A percentile compares a stretch with the other conserved stretches of the same genome.
These are phyloP conservation scores for Asterochloris erici DNA, from an alignment of 139 green algal genomes.

Conservation along the genomic window DNA sequence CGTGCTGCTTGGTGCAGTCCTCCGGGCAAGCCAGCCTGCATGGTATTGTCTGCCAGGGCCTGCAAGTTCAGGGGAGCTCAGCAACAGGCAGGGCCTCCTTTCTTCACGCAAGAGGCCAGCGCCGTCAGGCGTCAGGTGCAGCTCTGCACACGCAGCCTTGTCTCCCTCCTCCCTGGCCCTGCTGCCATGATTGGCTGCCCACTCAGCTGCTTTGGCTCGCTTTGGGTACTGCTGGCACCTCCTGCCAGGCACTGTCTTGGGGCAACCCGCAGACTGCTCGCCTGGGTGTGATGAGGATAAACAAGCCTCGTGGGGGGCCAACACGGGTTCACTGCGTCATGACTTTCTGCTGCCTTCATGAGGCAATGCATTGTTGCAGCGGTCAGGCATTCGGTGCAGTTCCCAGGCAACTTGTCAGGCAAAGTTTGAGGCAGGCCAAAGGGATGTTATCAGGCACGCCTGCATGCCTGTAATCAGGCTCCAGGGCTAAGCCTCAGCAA, in stretches of 20 bases:
- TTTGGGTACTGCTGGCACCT: not conserved
- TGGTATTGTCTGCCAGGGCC: not conserved
- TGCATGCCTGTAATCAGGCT: too few species aligned
- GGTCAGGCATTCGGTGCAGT: too few species aligned
- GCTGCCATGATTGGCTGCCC: not conserved
- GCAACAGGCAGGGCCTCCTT: too few species aligned
- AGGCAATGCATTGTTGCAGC: too few species aligned
- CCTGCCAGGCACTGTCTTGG: not conserved
- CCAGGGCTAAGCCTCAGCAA: too few species aligned
- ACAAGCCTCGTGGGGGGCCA: too few species aligned
- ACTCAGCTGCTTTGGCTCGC: not conserved
- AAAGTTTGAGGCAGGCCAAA: too few species aligned
- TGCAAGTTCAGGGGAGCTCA: too few species aligned
- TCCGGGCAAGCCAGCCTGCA: not conserved
- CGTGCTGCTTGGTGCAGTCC: not conserved
- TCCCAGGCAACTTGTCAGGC: too few species aligned
- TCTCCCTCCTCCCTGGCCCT: not conserved
- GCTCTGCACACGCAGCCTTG: not conserved
- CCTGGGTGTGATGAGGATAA: not conserved
- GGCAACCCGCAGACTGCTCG: not conserved
- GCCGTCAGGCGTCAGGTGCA: not conserved
- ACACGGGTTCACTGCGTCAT: too few species aligned
- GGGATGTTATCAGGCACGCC: too few species aligned
- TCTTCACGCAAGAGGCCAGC: not conserved
- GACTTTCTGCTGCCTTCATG: too few species aligned